Conservation (phyloP, 2,329 filamentous ascomycete species). For the Arthrobotrys entomopaga region DNA sequence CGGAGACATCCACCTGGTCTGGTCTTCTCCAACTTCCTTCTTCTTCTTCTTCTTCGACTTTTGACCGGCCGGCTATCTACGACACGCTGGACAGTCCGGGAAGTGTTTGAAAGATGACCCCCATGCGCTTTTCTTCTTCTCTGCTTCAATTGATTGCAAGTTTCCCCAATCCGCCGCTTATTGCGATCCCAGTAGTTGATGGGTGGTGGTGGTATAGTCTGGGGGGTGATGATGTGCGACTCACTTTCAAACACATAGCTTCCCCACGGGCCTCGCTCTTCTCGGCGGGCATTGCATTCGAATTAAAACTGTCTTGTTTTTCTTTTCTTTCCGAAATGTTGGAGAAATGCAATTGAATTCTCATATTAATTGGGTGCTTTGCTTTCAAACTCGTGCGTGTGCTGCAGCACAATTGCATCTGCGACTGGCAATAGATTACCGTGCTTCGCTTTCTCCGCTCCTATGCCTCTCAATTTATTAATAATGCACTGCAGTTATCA, state of each 20-base stretch:
- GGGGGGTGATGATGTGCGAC: constrained; percentile 27
- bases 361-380: constrained; percentile 44
- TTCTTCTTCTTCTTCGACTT: constrained; percentile 49
- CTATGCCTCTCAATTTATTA: constrained; percentile 41
- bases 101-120: constrained; percentile 31
- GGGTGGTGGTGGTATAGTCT: constrained; percentile 6
- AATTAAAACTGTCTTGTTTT: neutral
- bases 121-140: constrained; percentile 45
- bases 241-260: constrained; percentile 53
- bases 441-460: constrained; percentile 26
- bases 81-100: constrained; percentile 21
- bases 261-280: constrained; percentile 41
- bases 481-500: constrained; percentile 46
- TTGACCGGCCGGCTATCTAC: constrained; percentile 10
- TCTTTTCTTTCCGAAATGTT: constrained; percentile 11
- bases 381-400: constrained; percentile 1
- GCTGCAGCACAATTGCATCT: constrained; percentile 3
- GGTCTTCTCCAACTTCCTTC: constrained; percentile 51
- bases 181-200: constrained; percentile 7
- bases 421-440: constrained; percentile 37
- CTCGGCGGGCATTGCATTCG: neutral
- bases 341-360: constrained; percentile 49
- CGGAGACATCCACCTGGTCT: constrained; percentile 36
- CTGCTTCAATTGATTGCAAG: neutral
- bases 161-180: constrained; percentile 32